These are phyloP conservation scores for Chenopodium album DNA, from an alignment of 148 eudicot species.

Conservation along the genomic window DNA sequence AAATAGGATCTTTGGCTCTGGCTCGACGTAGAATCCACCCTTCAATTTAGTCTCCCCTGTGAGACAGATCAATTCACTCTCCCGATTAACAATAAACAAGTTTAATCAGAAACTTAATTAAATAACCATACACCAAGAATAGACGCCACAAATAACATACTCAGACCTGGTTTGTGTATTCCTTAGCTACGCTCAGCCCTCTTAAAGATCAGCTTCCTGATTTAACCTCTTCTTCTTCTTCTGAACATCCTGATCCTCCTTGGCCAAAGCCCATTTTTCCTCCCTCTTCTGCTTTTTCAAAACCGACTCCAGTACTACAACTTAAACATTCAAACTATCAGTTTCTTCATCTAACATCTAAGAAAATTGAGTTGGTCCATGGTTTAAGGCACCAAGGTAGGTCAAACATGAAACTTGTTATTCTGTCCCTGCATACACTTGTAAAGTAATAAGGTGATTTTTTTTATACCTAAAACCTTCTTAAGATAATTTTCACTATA, in stretches of 20 bases:
- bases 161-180: slow-evolving; percentile 46
- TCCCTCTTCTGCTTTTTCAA: slow-evolving; percentile 79
- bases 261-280: slow-evolving; percentile 65
- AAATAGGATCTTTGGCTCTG: slow-evolving; percentile 70
- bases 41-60: slow-evolving; percentile 63
- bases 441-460: too few relatives aligned
- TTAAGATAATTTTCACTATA: too few relatives aligned
- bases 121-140: background rate
- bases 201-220: slow-evolving; percentile 63
- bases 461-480: too few relatives aligned
- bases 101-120: background rate
- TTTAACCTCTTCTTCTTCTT: slow-evolving; percentile 60
- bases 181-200: slow-evolving; percentile 65
- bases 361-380: too few relatives aligned
- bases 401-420: too few relatives aligned
- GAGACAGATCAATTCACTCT: slow-evolving; percentile 47
- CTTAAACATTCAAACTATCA: background rate
- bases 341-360: too few relatives aligned
- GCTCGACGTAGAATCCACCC: slow-evolving; percentile 67
- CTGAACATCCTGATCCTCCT: slow-evolving; percentile 18
- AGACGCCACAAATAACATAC: background rate
- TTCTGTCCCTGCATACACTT: too few relatives aligned
- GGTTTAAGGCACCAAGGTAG: too few relatives aligned
- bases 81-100: slow-evolving; percentile 26
- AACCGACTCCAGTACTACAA: slow-evolving; percentile 70